Evolutionary conservation across 148 eudicot genomes (phyloP).

Genomic region (Fagopyrum esculentum): DNA sequence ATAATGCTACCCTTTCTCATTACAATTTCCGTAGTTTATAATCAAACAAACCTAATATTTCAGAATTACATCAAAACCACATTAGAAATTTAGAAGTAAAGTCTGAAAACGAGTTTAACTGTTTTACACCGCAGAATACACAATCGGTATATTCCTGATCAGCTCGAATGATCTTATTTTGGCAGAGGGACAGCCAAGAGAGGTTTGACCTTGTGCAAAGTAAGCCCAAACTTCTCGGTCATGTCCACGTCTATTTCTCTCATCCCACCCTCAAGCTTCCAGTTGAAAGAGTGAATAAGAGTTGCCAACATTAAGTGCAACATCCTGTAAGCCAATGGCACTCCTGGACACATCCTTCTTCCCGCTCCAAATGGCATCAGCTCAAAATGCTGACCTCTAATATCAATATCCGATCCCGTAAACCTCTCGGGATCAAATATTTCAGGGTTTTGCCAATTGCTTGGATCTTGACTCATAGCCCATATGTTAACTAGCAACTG

Average conservation of each 20-base stretch:
- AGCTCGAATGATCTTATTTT: not conserved
- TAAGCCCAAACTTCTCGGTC: constrained; percentile 23
- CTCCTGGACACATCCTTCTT: not conserved
- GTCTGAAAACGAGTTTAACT: too few species aligned
- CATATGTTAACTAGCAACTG: constrained; percentile 31
- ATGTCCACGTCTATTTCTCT: constrained; percentile 16
- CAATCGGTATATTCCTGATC: constrained; percentile 31
- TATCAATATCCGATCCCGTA: constrained; percentile 13
- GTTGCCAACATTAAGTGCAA: not conserved
- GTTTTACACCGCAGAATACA: too few species aligned
- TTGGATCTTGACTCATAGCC: constrained; percentile 25
- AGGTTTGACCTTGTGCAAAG: constrained; percentile 19
- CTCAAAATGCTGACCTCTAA: constrained; percentile 24
- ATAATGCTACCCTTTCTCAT: too few species aligned
- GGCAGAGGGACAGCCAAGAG: not conserved
- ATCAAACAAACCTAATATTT: too few species aligned
- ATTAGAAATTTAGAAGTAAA: too few species aligned
- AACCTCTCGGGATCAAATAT: constrained; percentile 29
- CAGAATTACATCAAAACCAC: too few species aligned
- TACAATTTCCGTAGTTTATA: too few species aligned
- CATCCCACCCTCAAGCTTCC: constrained; percentile 21
- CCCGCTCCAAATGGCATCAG: constrained; percentile 20
- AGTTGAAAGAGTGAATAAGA: constrained; percentile 25
- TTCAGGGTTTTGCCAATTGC: constrained; percentile 18
- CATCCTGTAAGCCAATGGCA: constrained; percentile 1